Conservation (phyloP, 345 rosid species). For the Angophora floribunda region DNA sequence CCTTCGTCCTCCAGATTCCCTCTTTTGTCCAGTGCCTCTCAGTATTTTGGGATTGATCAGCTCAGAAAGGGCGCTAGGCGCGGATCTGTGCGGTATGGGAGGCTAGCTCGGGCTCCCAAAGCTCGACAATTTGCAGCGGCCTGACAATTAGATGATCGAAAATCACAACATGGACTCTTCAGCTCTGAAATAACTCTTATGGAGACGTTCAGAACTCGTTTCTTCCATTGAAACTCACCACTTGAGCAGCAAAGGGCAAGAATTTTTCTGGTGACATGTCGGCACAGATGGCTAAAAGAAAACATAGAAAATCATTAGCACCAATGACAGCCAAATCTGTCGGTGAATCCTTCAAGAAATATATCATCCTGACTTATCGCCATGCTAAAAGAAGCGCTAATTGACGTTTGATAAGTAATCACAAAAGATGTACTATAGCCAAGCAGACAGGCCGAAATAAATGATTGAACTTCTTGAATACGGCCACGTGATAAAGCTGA, state of each 20-base stretch:
- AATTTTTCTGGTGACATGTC: constrained; percentile 59
- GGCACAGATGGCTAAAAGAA: constrained; percentile 38
- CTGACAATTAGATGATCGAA: constrained; percentile 19
- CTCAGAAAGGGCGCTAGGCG: constrained; percentile 31
- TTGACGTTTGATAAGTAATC: neutral
- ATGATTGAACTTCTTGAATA: neutral
- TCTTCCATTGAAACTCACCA: constrained; percentile 28
- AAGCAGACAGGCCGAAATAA: neutral
- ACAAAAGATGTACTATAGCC: neutral
- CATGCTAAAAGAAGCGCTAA: neutral
- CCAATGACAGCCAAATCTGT: neutral
- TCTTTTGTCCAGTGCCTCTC: neutral
- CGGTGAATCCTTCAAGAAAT: neutral
- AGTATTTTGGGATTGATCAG: neutral
- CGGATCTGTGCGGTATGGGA: constrained; percentile 48
- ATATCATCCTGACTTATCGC: neutral
- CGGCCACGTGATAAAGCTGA: neutral
- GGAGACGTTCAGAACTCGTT: neutral
- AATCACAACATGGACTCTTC: neutral
- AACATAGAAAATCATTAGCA: neutral
- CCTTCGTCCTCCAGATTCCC: neutral
- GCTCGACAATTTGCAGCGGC: constrained; percentile 72
- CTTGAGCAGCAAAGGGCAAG: constrained; percentile 78
- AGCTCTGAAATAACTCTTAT: neutral
- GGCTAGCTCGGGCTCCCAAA: constrained; percentile 71